These are phyloP conservation scores for Plectosphaerella cucumerina DNA, from an alignment of 2,329 filamentous ascomycete genomes.

Conservation along the genomic window DNA sequence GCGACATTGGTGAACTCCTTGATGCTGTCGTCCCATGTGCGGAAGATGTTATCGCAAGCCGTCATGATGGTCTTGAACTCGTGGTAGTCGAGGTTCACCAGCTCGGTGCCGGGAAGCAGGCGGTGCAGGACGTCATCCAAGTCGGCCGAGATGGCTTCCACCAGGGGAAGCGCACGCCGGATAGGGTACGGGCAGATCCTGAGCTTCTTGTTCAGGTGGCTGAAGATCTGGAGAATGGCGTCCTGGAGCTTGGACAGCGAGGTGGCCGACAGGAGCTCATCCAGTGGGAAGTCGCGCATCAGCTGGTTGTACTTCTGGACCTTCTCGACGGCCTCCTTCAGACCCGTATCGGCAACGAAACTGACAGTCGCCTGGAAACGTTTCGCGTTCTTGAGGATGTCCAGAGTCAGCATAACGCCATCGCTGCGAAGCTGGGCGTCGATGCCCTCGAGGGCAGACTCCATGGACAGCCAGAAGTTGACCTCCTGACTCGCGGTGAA, in stretches of 20 bases:
- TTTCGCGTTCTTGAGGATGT: slow-evolving; percentile 94
- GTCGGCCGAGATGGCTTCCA: slow-evolving; percentile 93
- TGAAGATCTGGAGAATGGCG: slow-evolving; percentile 84
- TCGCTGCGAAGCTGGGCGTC: slow-evolving; percentile 84
- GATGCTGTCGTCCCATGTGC: slow-evolving; percentile 89
- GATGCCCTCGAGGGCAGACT: slow-evolving; percentile 86
- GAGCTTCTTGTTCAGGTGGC: slow-evolving; percentile 95
- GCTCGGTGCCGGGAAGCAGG: slow-evolving; percentile 76
- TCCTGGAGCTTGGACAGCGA: slow-evolving; percentile 86
- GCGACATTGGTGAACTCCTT: slow-evolving; percentile 98
- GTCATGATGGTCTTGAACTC: slow-evolving; percentile 87
- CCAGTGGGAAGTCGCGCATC: slow-evolving; percentile 96
- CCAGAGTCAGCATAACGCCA: slow-evolving; percentile 84
- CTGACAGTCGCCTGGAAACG: slow-evolving; percentile 97
- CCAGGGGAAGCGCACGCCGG: slow-evolving; percentile 83
- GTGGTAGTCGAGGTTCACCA: slow-evolving; percentile 88
- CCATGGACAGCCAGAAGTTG: slow-evolving; percentile 98
- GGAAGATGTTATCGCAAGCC: slow-evolving; percentile 80
- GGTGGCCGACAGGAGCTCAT: slow-evolving; percentile 89
- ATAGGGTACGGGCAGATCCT: slow-evolving; percentile 96
- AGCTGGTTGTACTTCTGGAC: slow-evolving; percentile 99
- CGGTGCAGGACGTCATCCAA: slow-evolving; percentile 82
- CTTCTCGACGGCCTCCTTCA: slow-evolving; percentile 93
- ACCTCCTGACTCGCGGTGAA: slow-evolving; percentile 90
- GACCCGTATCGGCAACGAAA: slow-evolving; percentile 90